Conservation (phyloP, 129 eudicot genomes). For the Lonicera japonica region DNA sequence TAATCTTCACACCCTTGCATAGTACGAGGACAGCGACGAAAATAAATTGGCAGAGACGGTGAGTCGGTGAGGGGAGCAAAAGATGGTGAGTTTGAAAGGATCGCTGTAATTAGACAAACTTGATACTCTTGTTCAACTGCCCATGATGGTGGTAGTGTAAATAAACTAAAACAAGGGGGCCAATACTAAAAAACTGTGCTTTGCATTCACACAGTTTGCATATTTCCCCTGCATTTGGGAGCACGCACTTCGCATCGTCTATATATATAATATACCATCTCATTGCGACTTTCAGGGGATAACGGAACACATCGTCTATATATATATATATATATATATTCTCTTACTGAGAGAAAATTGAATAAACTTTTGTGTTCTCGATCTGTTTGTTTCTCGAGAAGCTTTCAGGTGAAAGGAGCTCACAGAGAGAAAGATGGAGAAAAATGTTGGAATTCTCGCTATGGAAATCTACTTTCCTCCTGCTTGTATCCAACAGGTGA, state of each 20-base stretch:
- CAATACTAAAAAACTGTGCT: too few species aligned
- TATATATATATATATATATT: too few species aligned
- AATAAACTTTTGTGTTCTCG: background rate
- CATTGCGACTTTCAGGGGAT: background rate
- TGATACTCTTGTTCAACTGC: too few species aligned
- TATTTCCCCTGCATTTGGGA: background rate
- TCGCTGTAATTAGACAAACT: too few species aligned
- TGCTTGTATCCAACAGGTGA: slow-evolving; percentile 94
- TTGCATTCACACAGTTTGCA: background rate
- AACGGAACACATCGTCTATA: background rate
- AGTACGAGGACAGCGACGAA: too few species aligned
- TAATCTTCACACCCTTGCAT: too few species aligned
- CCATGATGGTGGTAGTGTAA: too few species aligned
- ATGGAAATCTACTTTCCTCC: slow-evolving; percentile 99
- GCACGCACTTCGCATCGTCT: background rate
- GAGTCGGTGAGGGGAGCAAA: too few species aligned
- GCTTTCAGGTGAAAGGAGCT: background rate
- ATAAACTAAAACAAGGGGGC: too few species aligned
- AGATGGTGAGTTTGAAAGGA: too few species aligned
- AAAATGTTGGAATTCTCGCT: slow-evolving; percentile 98
- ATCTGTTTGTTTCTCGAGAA: slow-evolving; percentile 4
- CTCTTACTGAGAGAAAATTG: background rate
- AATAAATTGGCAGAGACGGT: too few species aligned
- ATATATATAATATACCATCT: background rate
- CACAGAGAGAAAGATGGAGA: slow-evolving; percentile 44